Percentiles rank a stretch among this genome's conserved stretches.
Evolutionary conservation across 2,329 filamentous ascomycete genomes (phyloP).

Genomic region (Parasarocladium wereldwijsianum): DNA sequence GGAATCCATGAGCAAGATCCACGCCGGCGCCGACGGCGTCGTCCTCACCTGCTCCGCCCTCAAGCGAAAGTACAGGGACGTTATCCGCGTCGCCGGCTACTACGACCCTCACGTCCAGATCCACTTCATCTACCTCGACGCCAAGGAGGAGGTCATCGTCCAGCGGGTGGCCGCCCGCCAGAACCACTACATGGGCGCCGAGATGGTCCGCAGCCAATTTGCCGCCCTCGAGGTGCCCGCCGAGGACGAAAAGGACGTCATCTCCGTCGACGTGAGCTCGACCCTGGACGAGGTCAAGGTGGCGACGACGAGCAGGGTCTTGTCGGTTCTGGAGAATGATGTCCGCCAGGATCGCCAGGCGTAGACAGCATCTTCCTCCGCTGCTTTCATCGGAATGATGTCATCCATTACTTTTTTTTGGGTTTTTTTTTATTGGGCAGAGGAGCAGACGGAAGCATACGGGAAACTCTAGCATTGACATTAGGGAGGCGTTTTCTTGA

Average conservation of each 20-base stretch:
- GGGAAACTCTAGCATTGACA: no score
- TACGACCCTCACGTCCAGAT: slow-evolving; percentile 59
- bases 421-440: no score
- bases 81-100: slow-evolving; percentile 69
- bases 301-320: slow-evolving; percentile 43
- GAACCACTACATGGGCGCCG: slow-evolving; percentile 88
- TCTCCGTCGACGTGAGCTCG: slow-evolving; percentile 54
- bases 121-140: slow-evolving; percentile 86
- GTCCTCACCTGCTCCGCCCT: slow-evolving; percentile 92
- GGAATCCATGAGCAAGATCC: slow-evolving; percentile 43
- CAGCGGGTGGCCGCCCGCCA: slow-evolving; percentile 59
- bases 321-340: slow-evolving; percentile 28
- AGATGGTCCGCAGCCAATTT: slow-evolving; percentile 91
- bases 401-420: no score
- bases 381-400: no score
- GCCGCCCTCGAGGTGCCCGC: slow-evolving; percentile 72
- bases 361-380: no score
- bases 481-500: no score
- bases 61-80: slow-evolving; percentile 93
- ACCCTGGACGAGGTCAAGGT: slow-evolving; percentile 43
- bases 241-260: slow-evolving; percentile 54
- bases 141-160: slow-evolving; percentile 60
- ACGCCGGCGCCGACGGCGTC: slow-evolving; percentile 52
- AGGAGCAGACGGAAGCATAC: no score
- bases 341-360: slow-evolving; percentile 7